phyloP scores from a whole-genome alignment of 768 basidiomycete species.

The Auricularia sp. region DNA sequence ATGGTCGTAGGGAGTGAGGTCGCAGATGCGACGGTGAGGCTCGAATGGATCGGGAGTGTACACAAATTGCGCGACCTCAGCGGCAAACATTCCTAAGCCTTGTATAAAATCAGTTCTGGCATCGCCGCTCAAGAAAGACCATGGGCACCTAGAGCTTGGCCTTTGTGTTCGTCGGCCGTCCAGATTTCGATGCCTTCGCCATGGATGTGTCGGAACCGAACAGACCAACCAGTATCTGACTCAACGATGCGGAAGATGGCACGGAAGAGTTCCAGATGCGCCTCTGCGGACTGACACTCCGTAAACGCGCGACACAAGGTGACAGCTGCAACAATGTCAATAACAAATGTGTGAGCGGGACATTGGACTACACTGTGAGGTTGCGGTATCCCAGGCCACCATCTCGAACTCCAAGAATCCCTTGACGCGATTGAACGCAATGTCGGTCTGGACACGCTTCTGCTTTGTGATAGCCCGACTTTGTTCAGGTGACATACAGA shows the following conservation, averaged over 20 bases:
- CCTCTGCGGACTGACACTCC: conserved; percentile 17
- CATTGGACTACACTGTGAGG: no score
- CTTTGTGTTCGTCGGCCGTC: conserved; percentile 18
- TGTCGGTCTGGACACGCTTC: background rate
- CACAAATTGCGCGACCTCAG: no score
- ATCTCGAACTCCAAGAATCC: no score
- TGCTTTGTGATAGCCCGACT: conserved; percentile 15
- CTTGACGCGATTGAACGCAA: no score
- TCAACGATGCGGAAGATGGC: conserved; percentile 15
- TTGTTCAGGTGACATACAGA: conserved; percentile 20
- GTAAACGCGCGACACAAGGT: conserved; percentile 14
- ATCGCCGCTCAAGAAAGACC: no score
- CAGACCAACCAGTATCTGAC: conserved; percentile 11
- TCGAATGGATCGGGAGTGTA: no score
- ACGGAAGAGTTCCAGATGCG: conserved; percentile 16
- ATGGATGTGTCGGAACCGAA: conserved; percentile 17
- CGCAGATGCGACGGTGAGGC: no score
- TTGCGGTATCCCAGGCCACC: no score
- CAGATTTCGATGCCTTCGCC: conserved; percentile 13
- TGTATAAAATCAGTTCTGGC: no score
- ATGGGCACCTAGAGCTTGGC: conserved; percentile 17
- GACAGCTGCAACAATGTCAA: background rate
- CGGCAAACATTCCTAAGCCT: no score
- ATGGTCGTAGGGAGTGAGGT: no score
- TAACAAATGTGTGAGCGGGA: background rate